Evolutionary conservation across 2,329 filamentous ascomycete species (phyloP).

Genomic region (Lasiodiplodia hormozganensis): DNA sequence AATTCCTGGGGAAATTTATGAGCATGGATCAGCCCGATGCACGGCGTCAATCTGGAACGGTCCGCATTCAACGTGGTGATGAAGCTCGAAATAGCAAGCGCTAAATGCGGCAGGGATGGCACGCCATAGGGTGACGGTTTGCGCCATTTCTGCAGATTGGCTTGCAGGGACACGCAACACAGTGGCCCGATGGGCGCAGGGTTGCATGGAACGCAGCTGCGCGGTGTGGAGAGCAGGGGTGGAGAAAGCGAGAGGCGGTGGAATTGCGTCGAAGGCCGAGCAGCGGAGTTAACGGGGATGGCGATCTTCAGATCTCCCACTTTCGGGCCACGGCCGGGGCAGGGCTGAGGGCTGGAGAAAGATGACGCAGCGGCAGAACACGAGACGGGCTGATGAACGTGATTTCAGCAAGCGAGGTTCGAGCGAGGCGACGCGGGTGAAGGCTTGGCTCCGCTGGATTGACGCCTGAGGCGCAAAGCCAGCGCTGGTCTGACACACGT

Average conservation of each 20-base stretch:
- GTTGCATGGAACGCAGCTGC: not conserved
- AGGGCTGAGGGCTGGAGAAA: conserved; percentile 4
- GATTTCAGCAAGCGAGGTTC: conserved; percentile 7
- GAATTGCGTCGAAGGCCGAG: not conserved
- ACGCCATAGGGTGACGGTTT: not conserved
- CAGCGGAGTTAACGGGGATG: conserved; percentile 3
- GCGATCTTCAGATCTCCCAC: conserved; percentile 15
- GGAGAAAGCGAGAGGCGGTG: not conserved
- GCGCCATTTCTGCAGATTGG: conserved; percentile 5
- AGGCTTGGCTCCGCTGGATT: not conserved
- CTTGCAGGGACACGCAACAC: not conserved
- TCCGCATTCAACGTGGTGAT: not conserved
- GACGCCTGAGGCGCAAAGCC: not conserved
- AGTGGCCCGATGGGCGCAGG: not conserved
- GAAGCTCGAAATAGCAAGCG: not conserved
- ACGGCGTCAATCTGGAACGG: conserved; percentile 8
- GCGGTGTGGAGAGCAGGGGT: not conserved
- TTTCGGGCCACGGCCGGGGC: not conserved
- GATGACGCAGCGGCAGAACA: conserved; percentile 1
- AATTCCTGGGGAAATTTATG: not conserved
- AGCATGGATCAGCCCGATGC: not conserved
- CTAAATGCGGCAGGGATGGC: not conserved
- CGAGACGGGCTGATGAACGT: conserved; percentile 3
- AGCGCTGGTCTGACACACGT: not conserved
- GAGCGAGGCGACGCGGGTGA: not conserved